Base-by-base conservation (phyloP, 1,139 yeast species). In the Lizanozyma gosingica region DNA sequence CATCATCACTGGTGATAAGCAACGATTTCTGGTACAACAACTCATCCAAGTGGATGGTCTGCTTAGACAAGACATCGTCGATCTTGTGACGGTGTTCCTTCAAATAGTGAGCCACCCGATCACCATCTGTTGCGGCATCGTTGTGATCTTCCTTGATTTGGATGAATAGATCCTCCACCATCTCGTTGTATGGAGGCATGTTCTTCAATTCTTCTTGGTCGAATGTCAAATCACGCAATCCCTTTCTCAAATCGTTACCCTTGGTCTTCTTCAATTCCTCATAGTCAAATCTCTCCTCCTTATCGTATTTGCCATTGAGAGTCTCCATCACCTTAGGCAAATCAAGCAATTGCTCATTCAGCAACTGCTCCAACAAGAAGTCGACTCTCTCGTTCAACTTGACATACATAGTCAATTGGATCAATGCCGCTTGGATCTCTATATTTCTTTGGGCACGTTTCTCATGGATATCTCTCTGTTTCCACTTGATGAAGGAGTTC, bases 391-490 rank as follows among this genome's bases (percentile, higher is more conserved):
- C 67, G 54, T 87, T 80, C 49, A 92, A 67, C 47, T 81, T 81
- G 11, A 71, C 70, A 57, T 92, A 92, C 90, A 90, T 87, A 15
- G 73, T 66, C 49, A 66, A 60, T 55, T 88, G 95, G 14, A 84
- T 74, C 50, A 82, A 79, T 40, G 90, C 70, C 29, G 84, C 78
- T 47, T 76, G 78, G 57, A 88, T 83, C 52, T 90, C 92, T 35
- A 67, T 59, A 55, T 85, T 84, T 57, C 95, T 67, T 57, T 85
- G 86, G 37, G 73, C 77, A 45, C 99, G 80, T 62, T 90, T 83
- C 57, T 90, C 97, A 58, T 92, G 98, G 48, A 94, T 92, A 53
- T 90, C 96, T 55, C 95, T 83, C 63, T 94, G 99, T 58, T 88
- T 92, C 98, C 97, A 92, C 46, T 80, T 78, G 53, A 94, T 86